A percentile compares a stretch with the other conserved stretches of the same genome.
Conservation (phyloP, 106 monocot species). For the Vanilla planifolia region DNA sequence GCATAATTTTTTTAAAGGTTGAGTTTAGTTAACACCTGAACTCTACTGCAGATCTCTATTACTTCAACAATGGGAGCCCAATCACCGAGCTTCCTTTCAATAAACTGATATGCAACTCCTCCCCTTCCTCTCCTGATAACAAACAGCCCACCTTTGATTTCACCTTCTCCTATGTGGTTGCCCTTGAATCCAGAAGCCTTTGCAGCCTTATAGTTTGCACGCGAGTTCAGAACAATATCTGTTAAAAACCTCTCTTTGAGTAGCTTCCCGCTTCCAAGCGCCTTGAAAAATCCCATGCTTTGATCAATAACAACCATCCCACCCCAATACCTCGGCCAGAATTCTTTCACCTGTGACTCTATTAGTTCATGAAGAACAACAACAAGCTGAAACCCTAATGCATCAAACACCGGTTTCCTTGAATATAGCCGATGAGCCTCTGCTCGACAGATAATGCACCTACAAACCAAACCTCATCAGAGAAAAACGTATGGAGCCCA, state of each 20-base stretch:
- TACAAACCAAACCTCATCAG: neutral
- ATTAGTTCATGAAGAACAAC: conserved; percentile 37
- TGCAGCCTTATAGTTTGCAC: conserved; percentile 22
- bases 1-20: too few species aligned
- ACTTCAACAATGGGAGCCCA: conserved; percentile 46
- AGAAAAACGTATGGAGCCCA: neutral
- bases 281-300: conserved; percentile 26
- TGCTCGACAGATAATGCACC: conserved; percentile 46
- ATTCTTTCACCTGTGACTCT: conserved; percentile 35
- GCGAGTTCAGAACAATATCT: conserved; percentile 26
- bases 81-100: conserved; percentile 47
- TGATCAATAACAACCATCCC: conserved; percentile 29
- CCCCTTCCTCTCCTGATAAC: conserved; percentile 20
- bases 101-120: conserved; percentile 38
- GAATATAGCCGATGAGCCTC: conserved; percentile 36
- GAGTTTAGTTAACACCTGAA: too few species aligned
- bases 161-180: conserved; percentile 17
- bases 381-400: conserved; percentile 31
- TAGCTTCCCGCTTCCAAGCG: conserved; percentile 30
- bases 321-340: conserved; percentile 44
- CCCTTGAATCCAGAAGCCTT: conserved; percentile 17
- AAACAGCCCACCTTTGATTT: conserved; percentile 31
- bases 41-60: conserved; percentile 28
- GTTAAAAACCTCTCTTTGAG: conserved; percentile 28
- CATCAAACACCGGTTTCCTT: conserved; percentile 39